These are phyloP conservation scores for Hura crepitans DNA, from an alignment of 441 rosid species.

Conservation along the genomic window DNA sequence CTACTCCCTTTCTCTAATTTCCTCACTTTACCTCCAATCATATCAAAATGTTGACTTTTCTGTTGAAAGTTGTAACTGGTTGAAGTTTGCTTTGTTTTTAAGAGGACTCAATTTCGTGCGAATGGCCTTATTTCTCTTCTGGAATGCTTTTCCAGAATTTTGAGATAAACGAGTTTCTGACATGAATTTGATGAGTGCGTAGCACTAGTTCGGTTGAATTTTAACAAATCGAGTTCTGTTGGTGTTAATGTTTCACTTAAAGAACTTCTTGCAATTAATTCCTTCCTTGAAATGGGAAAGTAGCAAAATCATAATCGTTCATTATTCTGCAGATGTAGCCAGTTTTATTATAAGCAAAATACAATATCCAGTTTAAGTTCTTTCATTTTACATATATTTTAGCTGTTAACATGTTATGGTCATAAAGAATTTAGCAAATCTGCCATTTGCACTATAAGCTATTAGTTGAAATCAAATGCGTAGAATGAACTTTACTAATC, in stretches of 20 bases:
- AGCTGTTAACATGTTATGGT: too few species aligned
- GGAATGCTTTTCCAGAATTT: neutral
- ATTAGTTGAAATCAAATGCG: neutral
- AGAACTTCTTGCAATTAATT: neutral
- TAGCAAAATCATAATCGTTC: neutral
- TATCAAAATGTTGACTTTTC: neutral
- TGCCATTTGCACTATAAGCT: neutral
- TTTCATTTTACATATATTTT: conserved; percentile 2
- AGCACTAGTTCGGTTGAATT: neutral
- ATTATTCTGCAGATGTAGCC: neutral
- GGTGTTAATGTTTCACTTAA: neutral
- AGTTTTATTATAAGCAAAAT: neutral
- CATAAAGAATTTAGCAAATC: neutral
- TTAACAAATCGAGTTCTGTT: neutral
- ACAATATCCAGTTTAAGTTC: neutral
- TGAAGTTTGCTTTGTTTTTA: neutral
- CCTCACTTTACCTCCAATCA: neutral
- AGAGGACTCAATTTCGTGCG: neutral
- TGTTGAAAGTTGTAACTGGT: neutral
- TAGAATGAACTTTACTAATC: neutral
- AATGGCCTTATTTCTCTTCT: too few species aligned
- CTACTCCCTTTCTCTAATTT: neutral
- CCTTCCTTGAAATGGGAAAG: neutral
- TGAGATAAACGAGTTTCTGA: neutral
- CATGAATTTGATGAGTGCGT: neutral